Conservation (phyloP, 441 rosid genomes). For the Geranium incanum region DNA sequence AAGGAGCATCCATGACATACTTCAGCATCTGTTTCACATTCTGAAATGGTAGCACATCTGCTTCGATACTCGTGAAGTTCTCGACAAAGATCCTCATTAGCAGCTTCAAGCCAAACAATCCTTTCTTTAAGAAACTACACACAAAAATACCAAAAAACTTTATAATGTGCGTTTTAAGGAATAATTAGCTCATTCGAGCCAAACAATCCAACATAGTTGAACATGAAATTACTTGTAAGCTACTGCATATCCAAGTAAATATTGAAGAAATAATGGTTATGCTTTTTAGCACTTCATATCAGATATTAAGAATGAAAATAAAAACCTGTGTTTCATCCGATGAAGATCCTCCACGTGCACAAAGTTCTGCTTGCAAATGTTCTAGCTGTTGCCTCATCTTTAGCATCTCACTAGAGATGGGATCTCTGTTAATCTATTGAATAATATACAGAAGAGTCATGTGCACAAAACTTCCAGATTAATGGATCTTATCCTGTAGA, state of each 20-base stretch:
- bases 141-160: slow-evolving; percentile 4
- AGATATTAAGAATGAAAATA: slow-evolving; percentile 13
- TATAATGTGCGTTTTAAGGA: slow-evolving; percentile 4
- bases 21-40: slow-evolving; percentile 62
- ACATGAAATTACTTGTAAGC: neutral
- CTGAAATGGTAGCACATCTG: slow-evolving; percentile 51
- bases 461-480: slow-evolving; percentile 10
- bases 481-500: slow-evolving; percentile 9
- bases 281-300: neutral
- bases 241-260: neutral
- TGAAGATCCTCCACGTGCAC: slow-evolving; percentile 70
- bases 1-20: slow-evolving; percentile 35
- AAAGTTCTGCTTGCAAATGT: slow-evolving; percentile 92
- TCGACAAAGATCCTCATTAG: slow-evolving; percentile 84
- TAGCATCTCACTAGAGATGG: slow-evolving; percentile 89
- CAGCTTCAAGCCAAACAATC: slow-evolving; percentile 89
- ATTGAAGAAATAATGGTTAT: neutral
- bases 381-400: slow-evolving; percentile 95
- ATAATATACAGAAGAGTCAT: slow-evolving; percentile 8
- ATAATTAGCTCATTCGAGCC: neutral
- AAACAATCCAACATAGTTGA: neutral
- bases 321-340: slow-evolving; percentile 78
- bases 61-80: slow-evolving; percentile 80
- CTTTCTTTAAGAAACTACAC: slow-evolving; percentile 76
- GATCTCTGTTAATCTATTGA: slow-evolving; percentile 84